phyloP scores from a whole-genome alignment of 768 basidiomycete genomes.

The Boletus sp. region DNA sequence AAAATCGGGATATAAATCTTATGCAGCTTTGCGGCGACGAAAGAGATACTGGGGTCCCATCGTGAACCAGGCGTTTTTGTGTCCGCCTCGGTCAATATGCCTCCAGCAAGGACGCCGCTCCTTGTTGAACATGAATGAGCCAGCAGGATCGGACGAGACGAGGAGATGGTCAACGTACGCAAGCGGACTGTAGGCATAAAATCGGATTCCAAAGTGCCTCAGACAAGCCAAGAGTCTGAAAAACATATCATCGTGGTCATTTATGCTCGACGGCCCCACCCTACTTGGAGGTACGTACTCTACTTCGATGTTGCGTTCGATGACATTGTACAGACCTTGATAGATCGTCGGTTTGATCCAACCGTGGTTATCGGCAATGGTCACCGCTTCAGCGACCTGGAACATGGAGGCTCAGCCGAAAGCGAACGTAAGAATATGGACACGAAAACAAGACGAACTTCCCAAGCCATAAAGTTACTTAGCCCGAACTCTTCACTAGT shows the following conservation, averaged over 20 bases:
- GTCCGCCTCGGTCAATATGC: slow-evolving; percentile 7
- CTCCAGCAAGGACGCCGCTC: slow-evolving; percentile 11
- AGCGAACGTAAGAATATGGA: background rate
- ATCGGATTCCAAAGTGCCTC: slow-evolving; percentile 38
- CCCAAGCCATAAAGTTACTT: slow-evolving; percentile 29
- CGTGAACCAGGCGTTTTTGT: background rate
- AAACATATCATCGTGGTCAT: background rate
- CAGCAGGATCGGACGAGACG: background rate
- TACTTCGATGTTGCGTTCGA: slow-evolving; percentile 33
- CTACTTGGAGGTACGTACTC: slow-evolving; percentile 2
- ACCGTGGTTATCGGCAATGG: slow-evolving; percentile 40
- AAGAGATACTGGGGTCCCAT: slow-evolving; percentile 11
- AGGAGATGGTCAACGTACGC: slow-evolving; percentile 9
- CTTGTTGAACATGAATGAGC: slow-evolving; percentile 1
- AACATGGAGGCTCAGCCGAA: background rate
- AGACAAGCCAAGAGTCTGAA: slow-evolving; percentile 40
- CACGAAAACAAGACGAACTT: slow-evolving; percentile 13
- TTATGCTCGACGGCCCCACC: too few relatives aligned
- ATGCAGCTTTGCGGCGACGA: background rate
- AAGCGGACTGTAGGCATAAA: slow-evolving; percentile 33
- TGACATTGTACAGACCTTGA: slow-evolving; percentile 47
- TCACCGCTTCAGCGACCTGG: slow-evolving; percentile 43
- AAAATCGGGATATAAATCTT: slow-evolving; percentile 7
- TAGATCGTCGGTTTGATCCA: slow-evolving; percentile 50
- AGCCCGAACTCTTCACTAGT: slow-evolving; percentile 12